Conservation (phyloP, 2,329 filamentous ascomycete species). For the Colletotrichum cuscutae region DNA sequence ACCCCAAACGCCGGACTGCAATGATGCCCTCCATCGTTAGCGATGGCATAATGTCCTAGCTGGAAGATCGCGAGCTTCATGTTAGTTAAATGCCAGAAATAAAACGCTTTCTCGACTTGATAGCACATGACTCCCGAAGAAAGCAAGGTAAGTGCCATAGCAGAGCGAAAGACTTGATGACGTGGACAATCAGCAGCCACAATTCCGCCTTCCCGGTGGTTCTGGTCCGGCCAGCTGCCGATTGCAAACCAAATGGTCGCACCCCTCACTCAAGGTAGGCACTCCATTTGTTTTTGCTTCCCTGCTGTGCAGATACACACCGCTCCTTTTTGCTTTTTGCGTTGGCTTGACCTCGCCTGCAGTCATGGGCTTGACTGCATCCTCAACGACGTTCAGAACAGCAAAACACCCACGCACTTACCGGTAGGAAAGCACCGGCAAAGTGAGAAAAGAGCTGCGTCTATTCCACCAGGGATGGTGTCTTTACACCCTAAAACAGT, state of each 20-base stretch:
- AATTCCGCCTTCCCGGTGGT: not conserved
- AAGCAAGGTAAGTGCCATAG: not conserved
- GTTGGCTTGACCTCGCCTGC: not conserved
- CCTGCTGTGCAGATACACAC: not conserved
- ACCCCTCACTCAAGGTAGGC: no score
- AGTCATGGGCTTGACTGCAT: not conserved
- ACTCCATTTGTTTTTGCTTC: not conserved
- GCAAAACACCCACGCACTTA: not conserved
- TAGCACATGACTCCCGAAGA: not conserved
- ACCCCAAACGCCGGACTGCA: not conserved
- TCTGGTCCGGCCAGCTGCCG: not conserved
- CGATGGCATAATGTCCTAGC: rapidly evolving
- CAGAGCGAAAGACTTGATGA: not conserved
- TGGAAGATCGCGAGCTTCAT: not conserved
- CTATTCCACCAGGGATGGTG: rapidly evolving
- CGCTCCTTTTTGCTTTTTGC: not conserved
- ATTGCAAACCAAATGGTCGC: not conserved
- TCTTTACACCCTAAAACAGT: not conserved
- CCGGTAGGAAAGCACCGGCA: no score
- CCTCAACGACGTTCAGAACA: not conserved
- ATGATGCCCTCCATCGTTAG: not conserved
- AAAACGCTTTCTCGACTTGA: not conserved
- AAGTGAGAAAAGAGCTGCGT: not conserved
- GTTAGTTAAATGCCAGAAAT: not conserved
- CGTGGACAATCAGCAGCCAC: not conserved